phyloP scores from a whole-genome alignment of 768 basidiomycete genomes.

The Amanita rubescens region DNA sequence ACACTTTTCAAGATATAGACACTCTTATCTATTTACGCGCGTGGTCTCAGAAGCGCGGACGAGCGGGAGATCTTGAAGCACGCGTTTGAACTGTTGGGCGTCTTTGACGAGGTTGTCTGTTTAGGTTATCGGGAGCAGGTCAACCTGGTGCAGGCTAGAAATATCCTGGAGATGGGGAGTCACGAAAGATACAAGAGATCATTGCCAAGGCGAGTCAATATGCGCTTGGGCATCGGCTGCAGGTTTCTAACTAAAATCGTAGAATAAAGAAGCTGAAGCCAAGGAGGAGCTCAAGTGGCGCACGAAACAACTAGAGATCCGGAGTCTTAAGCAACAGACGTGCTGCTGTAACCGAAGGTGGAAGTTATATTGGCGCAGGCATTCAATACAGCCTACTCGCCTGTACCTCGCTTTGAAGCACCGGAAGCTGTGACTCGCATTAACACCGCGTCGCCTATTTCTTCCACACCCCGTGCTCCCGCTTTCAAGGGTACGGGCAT shows the following conservation, averaged over 20 bases:
- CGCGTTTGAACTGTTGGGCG: conserved; percentile 88
- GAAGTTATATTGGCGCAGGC: conserved; percentile 59
- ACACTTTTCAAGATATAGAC: conserved; percentile 97
- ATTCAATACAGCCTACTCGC: conserved; percentile 62
- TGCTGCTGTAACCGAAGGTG: conserved; percentile 45
- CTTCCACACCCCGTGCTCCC: conserved; percentile 50
- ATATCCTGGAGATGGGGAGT: conserved; percentile 81
- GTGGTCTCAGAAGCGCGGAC: conserved; percentile 80
- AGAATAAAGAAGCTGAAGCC: conserved; percentile 99
- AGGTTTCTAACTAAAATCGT: not conserved
- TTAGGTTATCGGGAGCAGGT: conserved; percentile 80
- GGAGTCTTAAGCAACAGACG: conserved; percentile 88
- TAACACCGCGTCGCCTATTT: conserved; percentile 31
- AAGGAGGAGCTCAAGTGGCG: conserved; percentile 98
- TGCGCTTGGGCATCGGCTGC: not conserved
- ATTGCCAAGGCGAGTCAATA: conserved; percentile 71
- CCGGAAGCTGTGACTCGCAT: conserved; percentile 39
- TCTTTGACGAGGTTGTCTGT: conserved; percentile 95
- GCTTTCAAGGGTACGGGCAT: conserved; percentile 93
- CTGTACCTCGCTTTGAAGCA: conserved; percentile 66
- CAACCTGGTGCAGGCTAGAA: conserved; percentile 72
- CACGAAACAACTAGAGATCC: conserved; percentile 97
- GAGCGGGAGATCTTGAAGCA: conserved; percentile 87
- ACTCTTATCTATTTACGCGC: conserved; percentile 92
- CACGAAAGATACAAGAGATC: conserved; percentile 96